A percentile compares a stretch with the other conserved stretches of the same genome.
These are phyloP conservation scores for Trichosporon ovoides DNA, from an alignment of 1,284 basidiomycete species.

Conservation along the genomic window DNA sequence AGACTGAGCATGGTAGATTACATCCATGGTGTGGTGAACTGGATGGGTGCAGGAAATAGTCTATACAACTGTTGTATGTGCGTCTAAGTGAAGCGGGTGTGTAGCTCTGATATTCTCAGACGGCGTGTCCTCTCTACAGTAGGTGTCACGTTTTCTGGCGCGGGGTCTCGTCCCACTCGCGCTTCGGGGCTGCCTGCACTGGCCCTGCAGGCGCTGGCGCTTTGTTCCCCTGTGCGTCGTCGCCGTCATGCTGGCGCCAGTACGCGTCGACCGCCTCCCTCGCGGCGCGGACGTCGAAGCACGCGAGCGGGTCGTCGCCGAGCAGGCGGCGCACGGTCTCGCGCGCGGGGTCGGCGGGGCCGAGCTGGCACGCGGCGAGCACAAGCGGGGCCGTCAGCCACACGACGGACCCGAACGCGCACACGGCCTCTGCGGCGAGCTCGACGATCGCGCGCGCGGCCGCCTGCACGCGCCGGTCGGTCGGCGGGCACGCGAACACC, in stretches of 20 bases:
- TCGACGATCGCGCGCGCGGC: slow-evolving; percentile 34
- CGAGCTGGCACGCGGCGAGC: slow-evolving; percentile 38
- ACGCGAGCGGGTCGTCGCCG: slow-evolving; percentile 29
- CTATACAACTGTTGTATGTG: no score
- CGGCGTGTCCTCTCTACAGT: no score
- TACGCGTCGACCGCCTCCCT: slow-evolving; percentile 20
- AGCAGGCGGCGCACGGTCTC: slow-evolving; percentile 28
- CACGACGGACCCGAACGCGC: slow-evolving; percentile 30
- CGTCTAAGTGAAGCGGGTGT: no score
- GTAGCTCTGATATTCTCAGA: no score
- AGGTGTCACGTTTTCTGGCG: no score
- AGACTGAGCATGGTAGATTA: no score
- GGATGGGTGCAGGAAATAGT: no score
- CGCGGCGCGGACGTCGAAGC: slow-evolving; percentile 34
- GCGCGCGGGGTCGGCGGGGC: slow-evolving; percentile 25
- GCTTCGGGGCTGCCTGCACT: no score
- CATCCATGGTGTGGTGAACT: no score
- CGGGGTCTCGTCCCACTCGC: no score
- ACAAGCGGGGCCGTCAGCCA: slow-evolving; percentile 44
- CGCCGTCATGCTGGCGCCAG: slow-evolving; percentile 21
- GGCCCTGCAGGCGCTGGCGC: background rate
- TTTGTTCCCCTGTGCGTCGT: background rate
- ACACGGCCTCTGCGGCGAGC: slow-evolving; percentile 32
- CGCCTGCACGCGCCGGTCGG: slow-evolving; percentile 27
- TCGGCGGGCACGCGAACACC: slow-evolving; percentile 28